A percentile compares a stretch with the other conserved stretches of the same genome.
These are phyloP conservation scores for Pichia nanzhaoensis DNA, from an alignment of 805 yeast genomes.

Conservation along the genomic window DNA sequence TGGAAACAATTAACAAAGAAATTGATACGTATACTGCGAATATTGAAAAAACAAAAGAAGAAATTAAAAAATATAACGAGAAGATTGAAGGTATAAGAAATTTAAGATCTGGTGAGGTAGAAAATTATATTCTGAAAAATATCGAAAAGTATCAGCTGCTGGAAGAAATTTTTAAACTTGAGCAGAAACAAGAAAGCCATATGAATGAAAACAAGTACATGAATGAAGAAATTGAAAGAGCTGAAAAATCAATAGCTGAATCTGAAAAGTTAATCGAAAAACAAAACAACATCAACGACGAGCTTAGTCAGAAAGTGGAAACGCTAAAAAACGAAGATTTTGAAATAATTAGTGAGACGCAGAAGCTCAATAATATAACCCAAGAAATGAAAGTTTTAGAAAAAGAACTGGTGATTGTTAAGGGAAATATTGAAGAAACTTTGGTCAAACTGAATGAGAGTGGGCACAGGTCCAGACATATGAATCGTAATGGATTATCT, in stretches of 20 bases:
- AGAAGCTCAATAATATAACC: background rate
- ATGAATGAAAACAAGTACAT: conserved; percentile 60
- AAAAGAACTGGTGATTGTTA: background rate
- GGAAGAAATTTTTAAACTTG: conserved; percentile 37
- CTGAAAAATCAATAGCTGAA: conserved; percentile 42
- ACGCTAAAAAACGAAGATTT: conserved; percentile 10
- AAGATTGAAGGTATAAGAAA: background rate
- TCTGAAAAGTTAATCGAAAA: conserved; percentile 30
- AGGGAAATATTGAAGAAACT: conserved; percentile 15
- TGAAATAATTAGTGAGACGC: background rate
- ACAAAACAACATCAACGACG: conserved; percentile 12
- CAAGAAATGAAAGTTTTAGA: background rate
- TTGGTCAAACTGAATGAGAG: conserved; percentile 26
- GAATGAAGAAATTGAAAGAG: conserved; percentile 49
- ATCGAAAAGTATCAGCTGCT: conserved; percentile 39
- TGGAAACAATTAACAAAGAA: conserved; percentile 25
- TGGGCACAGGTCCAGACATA: conserved; percentile 16
- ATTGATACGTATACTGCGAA: conserved; percentile 23
- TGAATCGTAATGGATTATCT: conserved; percentile 6
- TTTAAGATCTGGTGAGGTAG: conserved; percentile 9
- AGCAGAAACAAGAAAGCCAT: conserved; percentile 40
- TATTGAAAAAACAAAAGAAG: conserved; percentile 11
- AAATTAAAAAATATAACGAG: conserved; percentile 8
- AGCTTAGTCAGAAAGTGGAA: conserved; percentile 11
- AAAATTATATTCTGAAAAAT: conserved; percentile 32